Conservation (phyloP, 768 basidiomycete species). For the Baorangia bicolor region DNA sequence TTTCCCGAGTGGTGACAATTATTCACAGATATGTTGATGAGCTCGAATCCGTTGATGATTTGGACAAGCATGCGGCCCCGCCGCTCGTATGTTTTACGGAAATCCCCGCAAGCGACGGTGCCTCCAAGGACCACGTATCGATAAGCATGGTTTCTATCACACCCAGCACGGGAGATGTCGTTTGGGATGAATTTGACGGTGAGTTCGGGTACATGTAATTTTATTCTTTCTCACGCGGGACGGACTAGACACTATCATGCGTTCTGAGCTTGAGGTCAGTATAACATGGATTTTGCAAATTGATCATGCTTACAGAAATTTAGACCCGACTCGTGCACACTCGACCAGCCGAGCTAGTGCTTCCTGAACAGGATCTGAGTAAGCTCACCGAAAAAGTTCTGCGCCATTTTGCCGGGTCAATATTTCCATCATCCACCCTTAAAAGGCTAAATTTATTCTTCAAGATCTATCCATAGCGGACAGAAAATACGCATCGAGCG, state of each 20-base stretch:
- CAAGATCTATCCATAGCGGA: constrained; percentile 39
- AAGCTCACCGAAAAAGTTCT: constrained; percentile 76
- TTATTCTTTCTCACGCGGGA: constrained; percentile 7
- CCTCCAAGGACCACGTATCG: constrained; percentile 35
- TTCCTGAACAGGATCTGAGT: constrained; percentile 60
- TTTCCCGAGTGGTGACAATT: constrained; percentile 7
- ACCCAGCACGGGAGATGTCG: constrained; percentile 88
- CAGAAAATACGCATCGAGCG: constrained; percentile 62
- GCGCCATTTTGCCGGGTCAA: constrained; percentile 64
- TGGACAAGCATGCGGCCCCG: constrained; percentile 56
- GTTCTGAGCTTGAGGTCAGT: constrained; percentile 83
- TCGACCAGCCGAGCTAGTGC: constrained; percentile 76
- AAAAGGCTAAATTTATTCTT: constrained; percentile 3
- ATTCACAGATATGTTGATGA: constrained; percentile 75
- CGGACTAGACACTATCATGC: constrained; percentile 68
- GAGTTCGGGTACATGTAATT: constrained; percentile 1
- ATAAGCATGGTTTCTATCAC: constrained; percentile 79
- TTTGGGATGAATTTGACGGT: constrained; percentile 93
- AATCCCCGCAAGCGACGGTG: constrained; percentile 11
- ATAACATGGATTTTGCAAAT: background rate
- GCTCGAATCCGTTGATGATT: constrained; percentile 64
- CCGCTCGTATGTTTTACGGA: constrained; percentile 78
- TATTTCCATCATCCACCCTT: constrained; percentile 5
- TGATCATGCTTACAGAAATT: background rate
- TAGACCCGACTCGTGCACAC: constrained; percentile 88